Base-by-base conservation (phyloP, 1,284 basidiomycete species). In the Heliocybe sulcata region DNA sequence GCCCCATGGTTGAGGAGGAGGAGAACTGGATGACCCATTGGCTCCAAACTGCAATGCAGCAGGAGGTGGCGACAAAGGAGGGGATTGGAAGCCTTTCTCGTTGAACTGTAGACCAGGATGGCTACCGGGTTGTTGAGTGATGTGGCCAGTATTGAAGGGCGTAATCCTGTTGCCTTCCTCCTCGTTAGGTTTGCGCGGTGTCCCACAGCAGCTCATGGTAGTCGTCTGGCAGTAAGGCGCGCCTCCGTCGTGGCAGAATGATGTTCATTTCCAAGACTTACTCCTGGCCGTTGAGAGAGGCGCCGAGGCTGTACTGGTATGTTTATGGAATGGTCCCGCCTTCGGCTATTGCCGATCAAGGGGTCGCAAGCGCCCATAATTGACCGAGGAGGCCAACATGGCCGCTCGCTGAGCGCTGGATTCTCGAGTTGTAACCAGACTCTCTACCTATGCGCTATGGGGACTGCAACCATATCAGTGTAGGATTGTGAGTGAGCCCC, bases 191-290 rank as follows among this genome's bases (percentile, higher is more conserved):
- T 61, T 69, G 31, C 66, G 54, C 0, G 69, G 60, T 51, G 76
- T 72, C 10, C 82, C 83, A 64, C 83, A 86, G 64, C 84, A 86
- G 55, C 77, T 72, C 81, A 83, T 83, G 56, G 59, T 67, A 56
- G 31, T 14, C 25, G 45, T 25, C 35, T 2, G 19, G 20, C 29
- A 53, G 29, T 16, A 45, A 35, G 19, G 16, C 3, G 19, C 8
- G 16, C 12, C 8, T 42, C 6, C 4, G 8, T 42, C 16, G 38
- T 42, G 38, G 38, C 38, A 20, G 38, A 9, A 16, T 42, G 38
- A 6, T n/a, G 38, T 20, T 42, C 38, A 42, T 42, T 42, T 42
- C 38, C n/a, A 6, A 42, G 38, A 42, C 38, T 42, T 42, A 20
- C 12, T 42, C 38, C 38, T 42, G 8, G 38, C 38, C 38, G 38